Conservation (phyloP, 1,284 basidiomycete genomes). For the Ustilago lituana region DNA sequence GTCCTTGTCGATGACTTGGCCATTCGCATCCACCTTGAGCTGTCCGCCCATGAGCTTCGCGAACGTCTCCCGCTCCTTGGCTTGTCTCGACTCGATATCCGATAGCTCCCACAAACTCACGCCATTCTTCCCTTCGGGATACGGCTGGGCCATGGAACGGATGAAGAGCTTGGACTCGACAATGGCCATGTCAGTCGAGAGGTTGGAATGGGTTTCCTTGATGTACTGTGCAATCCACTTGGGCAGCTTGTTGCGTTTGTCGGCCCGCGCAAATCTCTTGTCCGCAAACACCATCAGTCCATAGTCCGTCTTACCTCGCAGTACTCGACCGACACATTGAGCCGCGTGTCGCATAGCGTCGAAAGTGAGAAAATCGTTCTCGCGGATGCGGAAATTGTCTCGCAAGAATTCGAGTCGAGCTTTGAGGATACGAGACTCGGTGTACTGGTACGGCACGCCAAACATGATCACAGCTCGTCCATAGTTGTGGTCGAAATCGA, state of each 20-base stretch:
- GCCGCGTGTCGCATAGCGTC: constrained; percentile 99
- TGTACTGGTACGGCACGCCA: constrained; percentile 98
- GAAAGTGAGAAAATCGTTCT: constrained; percentile 98
- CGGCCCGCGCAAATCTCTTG: constrained; percentile 93
- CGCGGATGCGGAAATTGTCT: constrained; percentile 97
- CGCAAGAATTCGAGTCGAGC: constrained; percentile 96
- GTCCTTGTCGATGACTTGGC: constrained; percentile 42
- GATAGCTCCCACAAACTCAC: constrained; percentile 92
- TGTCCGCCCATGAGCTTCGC: constrained; percentile 56
- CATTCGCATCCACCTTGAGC: constrained; percentile 43
- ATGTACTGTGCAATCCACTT: constrained; percentile 99
- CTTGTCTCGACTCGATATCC: constrained; percentile 82
- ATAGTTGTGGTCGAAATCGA: constrained; percentile 97
- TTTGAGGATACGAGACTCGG: constrained; percentile 96
- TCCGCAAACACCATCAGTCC: constrained; percentile 99
- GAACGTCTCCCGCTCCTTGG: constrained; percentile 74
- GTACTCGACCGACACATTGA: constrained; percentile 95
- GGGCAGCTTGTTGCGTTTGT: constrained; percentile 95
- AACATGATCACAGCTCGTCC: constrained; percentile 99
- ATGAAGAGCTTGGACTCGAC: constrained; percentile 96
- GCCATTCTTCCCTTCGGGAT: constrained; percentile 87
- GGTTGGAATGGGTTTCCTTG: constrained; percentile 87
- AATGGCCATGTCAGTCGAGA: constrained; percentile 98
- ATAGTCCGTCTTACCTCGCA: constrained; percentile 99
- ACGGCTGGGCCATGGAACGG: constrained; percentile 95